Evolutionary conservation across 805 yeast species (phyloP).

Genomic region (Candida jianshihensis): DNA sequence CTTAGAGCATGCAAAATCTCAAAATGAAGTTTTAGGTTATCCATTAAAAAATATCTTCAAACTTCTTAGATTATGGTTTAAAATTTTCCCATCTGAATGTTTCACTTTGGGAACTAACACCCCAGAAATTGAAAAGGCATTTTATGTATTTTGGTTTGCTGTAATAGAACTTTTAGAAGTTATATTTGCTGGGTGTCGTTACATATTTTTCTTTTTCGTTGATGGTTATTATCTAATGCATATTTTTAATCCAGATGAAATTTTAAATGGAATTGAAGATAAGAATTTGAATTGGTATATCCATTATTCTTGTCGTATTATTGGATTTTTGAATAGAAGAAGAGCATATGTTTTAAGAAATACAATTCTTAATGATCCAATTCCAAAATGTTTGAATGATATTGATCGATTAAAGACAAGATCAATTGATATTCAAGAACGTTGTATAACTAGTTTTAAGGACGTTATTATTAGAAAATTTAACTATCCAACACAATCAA

Average conservation of each 20-base stretch:
- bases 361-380: conserved; percentile 2
- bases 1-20: not conserved
- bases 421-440: conserved; percentile 4
- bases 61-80: conserved; percentile 1
- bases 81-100: conserved; percentile 1
- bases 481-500: conserved; percentile 3
- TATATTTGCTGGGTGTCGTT: conserved; percentile 1
- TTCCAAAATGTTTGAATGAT: conserved; percentile 1
- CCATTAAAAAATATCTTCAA: not conserved
- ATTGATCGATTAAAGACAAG: conserved; percentile 3
- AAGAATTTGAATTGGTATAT: not conserved
- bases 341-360: conserved; percentile 3
- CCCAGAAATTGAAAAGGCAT: not conserved
- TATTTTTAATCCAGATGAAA: not conserved
- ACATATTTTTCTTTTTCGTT: conserved; percentile 3
- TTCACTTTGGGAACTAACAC: not conserved
- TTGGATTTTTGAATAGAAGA: conserved; percentile 5
- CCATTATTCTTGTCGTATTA: conserved; percentile 2
- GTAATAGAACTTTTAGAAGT: not conserved
- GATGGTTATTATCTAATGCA: conserved; percentile 1
- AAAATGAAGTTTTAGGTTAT: not conserved
- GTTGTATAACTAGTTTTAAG: conserved; percentile 1
- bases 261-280: not conserved
- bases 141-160: conserved; percentile 1
- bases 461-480: not conserved